Evolutionary conservation across 306 rosid species (phyloP), one percentile per base, ranked within the genome.

Genomic region (Abrus precatorius): DNA sequence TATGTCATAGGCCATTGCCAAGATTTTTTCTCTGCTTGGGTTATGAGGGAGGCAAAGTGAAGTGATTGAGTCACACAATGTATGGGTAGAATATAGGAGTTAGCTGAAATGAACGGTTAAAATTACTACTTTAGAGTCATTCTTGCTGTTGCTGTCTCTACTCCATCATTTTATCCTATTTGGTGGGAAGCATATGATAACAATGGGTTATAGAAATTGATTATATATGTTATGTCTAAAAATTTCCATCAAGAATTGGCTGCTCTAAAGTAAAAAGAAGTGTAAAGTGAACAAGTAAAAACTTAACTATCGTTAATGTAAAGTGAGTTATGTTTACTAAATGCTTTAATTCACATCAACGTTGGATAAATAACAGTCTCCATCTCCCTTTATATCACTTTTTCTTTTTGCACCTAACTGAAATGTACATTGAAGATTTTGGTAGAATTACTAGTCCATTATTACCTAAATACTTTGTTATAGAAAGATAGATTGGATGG

Each of bases 1-100:
- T 81, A 4, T 82, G 82, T 43, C 87, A 86, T 73, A 86, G 72
- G 67, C 91, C 88, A 69, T 12, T 80, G 55, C 66, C 77, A 33
- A 86, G 87, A 63, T 27, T 75, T 69, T 71, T 84, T 36, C 86
- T 84, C 40, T 93, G 97, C 69, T 61, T 91, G 84, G 96, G 91
- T 38, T 82, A 65, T 69, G 81, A 79, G 76, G 14, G 80, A 74
- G 44, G 72, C 41, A 32, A 80, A 48, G 75, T 36, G 2, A 40
- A 75, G 81, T 84, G 86, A 79, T 76, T 45, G 52, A 70, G 29
- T 73, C 75, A 62, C 32, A 38, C 44, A 14, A 3, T 29, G 10
- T 36, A 12, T 79, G 4, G 34, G 45, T 55, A 62, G 47, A 67
- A 50, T 69, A 10, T 36, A 77, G 32, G 41, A 63, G 6, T 74